These are phyloP conservation scores for Limtongia smithiae DNA, from an alignment of 805 yeast species.

Conservation along the genomic window DNA sequence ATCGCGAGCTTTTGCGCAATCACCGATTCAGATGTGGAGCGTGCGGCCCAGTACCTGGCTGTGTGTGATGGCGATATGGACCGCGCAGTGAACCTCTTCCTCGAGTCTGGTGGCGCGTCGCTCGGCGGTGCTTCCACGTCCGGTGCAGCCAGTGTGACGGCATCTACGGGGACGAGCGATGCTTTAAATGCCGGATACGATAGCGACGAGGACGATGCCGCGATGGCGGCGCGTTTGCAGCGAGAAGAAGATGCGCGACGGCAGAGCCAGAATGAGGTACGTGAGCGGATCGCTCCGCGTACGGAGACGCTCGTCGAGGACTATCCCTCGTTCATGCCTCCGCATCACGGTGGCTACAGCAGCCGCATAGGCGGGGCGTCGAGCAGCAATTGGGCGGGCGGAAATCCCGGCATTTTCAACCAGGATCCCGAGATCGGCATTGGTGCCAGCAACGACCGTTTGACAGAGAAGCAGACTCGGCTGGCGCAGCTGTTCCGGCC, in stretches of 20 bases:
- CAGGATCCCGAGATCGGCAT: slow-evolving; percentile 36
- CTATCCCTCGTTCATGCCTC: slow-evolving; percentile 4
- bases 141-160: not conserved
- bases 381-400: not conserved
- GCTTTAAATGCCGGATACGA: not conserved
- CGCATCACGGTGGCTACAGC: not conserved
- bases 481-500: slow-evolving; percentile 84
- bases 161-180: not conserved
- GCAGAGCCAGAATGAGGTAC: slow-evolving; percentile 47
- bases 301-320: slow-evolving; percentile 71
- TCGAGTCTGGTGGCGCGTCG: slow-evolving; percentile 52
- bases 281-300: slow-evolving; percentile 73
- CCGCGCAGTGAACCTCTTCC: slow-evolving; percentile 75
- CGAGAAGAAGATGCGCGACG: slow-evolving; percentile 31
- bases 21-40: slow-evolving; percentile 65
- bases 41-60: slow-evolving; percentile 73
- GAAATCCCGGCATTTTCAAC: slow-evolving; percentile 49
- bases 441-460: not conserved
- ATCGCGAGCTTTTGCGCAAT: slow-evolving; percentile 77
- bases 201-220: slow-evolving; percentile 32
- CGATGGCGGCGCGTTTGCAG: slow-evolving; percentile 32
- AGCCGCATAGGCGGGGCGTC: slow-evolving; percentile 19
- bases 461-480: slow-evolving; percentile 52
- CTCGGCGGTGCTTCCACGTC: slow-evolving; percentile 19
- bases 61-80: slow-evolving; percentile 76